Percentiles rank a stretch among this genome's conserved stretches.
phyloP scores from a whole-genome alignment of 2,329 filamentous ascomycete genomes.

The Rhynchosporium agropyri region DNA sequence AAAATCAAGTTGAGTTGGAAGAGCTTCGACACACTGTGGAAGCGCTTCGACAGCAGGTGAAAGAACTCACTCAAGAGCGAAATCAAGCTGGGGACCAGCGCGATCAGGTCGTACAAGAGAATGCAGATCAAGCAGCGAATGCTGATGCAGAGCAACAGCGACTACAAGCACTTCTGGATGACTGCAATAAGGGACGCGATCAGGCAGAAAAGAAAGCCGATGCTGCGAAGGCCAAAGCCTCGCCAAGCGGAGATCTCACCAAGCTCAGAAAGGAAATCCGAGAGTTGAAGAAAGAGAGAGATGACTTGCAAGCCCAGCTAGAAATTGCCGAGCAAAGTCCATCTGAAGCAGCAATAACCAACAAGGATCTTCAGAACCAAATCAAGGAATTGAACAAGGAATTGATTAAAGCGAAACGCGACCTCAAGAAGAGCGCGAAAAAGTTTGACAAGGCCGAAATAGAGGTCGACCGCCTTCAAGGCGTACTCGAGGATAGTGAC shows the following conservation, averaged over 20 bases:
- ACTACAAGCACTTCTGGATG: not conserved
- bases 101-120: not conserved
- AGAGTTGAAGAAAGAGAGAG: constrained; percentile 1
- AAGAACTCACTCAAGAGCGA: not conserved
- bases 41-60: not conserved
- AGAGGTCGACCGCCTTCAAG: not conserved
- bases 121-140: not conserved
- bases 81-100: not conserved
- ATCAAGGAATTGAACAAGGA: constrained; percentile 3
- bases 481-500: not conserved
- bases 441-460: not conserved
- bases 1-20: not conserved
- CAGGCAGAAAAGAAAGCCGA: not conserved
- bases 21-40: not conserved
- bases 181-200: not conserved
- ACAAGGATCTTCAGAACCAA: constrained; percentile 22
- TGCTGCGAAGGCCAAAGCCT: not conserved
- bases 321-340: not conserved
- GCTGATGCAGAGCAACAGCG: not conserved
- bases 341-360: constrained; percentile 10
- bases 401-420: not conserved
- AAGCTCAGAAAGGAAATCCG: constrained; percentile 10
- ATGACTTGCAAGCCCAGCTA: not conserved
- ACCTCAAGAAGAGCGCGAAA: not conserved
- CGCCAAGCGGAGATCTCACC: not conserved